Percentiles rank a stretch among this genome's conserved stretches.
phyloP scores from a whole-genome alignment of 2,329 filamentous ascomycete genomes.

The Cercospora sp. region DNA sequence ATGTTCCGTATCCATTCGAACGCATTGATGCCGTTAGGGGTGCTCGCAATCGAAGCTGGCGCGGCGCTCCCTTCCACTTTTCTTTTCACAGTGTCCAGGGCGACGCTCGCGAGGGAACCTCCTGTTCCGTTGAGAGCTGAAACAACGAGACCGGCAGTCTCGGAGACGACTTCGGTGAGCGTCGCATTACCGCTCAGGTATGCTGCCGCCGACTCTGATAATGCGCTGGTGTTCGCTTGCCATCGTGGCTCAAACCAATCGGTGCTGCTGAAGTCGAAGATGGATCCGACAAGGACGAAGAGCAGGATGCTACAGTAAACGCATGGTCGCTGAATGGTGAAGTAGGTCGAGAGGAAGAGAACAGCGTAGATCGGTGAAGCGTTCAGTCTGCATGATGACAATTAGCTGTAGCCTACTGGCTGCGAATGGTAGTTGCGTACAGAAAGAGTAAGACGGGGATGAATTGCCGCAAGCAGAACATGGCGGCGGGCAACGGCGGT shows the following conservation, averaged over 20 bases:
- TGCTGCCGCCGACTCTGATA: slow-evolving; percentile 40
- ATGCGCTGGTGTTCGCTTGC: slow-evolving; percentile 30
- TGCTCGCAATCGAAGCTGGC: slow-evolving; percentile 13
- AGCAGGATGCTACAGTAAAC: slow-evolving; percentile 97
- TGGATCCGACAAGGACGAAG: slow-evolving; percentile 89
- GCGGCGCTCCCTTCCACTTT: slow-evolving; percentile 49
- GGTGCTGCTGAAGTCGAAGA: slow-evolving; percentile 82
- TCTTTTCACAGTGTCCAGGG: slow-evolving; percentile 60
- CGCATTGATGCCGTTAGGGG: slow-evolving; percentile 64
- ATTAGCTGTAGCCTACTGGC: neutral
- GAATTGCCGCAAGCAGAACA: slow-evolving; percentile 11
- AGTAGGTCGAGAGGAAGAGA: slow-evolving; percentile 75
- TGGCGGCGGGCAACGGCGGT: neutral
- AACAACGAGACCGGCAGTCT: slow-evolving; percentile 58
- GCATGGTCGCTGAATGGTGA: slow-evolving; percentile 94
- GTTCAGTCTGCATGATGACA: slow-evolving; percentile 8
- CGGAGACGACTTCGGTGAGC: slow-evolving; percentile 56
- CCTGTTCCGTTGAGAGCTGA: slow-evolving; percentile 68
- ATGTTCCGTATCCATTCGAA: slow-evolving; percentile 84
- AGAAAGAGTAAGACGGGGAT: slow-evolving; percentile 8
- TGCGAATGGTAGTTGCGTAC: neutral
- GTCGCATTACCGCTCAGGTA: slow-evolving; percentile 37
- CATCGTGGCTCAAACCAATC: slow-evolving; percentile 89
- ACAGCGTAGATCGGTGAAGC: slow-evolving; percentile 52
- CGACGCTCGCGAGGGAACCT: slow-evolving; percentile 64